Percentiles rank a stretch among this genome's conserved stretches.
Conservation (phyloP, 2,329 filamentous ascomycete genomes). For the Neonectria ditissima region DNA sequence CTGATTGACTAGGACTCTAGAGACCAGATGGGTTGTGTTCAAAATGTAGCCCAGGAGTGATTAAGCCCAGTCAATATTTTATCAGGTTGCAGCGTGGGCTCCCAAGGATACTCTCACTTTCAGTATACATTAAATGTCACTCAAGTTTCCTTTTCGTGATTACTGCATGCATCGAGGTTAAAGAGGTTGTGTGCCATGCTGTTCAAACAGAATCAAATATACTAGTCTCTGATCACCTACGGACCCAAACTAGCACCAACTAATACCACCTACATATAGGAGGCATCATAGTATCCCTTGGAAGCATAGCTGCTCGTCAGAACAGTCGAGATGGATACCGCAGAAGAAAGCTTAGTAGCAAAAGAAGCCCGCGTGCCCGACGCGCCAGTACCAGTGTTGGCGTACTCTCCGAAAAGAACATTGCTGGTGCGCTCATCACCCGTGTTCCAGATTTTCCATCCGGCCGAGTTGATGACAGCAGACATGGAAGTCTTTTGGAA, state of each 20-base stretch:
- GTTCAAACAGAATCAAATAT: not conserved
- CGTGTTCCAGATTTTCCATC: constrained; percentile 68
- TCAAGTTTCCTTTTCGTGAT: too few species aligned
- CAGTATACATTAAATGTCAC: too few species aligned
- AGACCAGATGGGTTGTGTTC: too few species aligned
- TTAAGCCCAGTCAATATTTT: too few species aligned
- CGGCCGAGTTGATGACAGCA: constrained; percentile 67
- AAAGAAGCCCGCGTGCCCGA: constrained; percentile 54
- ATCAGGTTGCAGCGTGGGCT: too few species aligned
- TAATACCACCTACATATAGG: constrained; percentile 32
- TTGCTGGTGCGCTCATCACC: constrained; percentile 61
- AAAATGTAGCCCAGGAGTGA: too few species aligned
- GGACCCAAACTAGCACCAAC: not conserved
- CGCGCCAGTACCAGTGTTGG: constrained; percentile 68
- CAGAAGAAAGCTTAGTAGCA: constrained; percentile 48
- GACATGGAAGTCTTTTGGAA: constrained; percentile 63
- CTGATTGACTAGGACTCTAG: too few species aligned
- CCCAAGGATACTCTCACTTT: too few species aligned
- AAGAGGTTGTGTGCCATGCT: not conserved
- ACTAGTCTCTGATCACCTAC: not conserved
- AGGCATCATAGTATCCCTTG: constrained; percentile 36
- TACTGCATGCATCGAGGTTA: not conserved
- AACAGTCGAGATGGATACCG: constrained; percentile 50
- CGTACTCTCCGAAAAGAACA: constrained; percentile 69
- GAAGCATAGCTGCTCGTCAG: constrained; percentile 37